Evolutionary conservation across 2,329 filamentous ascomycete genomes (phyloP), one percentile per base, ranked within the genome.

Genomic region (Aaosphaeria pasadenensis): DNA sequence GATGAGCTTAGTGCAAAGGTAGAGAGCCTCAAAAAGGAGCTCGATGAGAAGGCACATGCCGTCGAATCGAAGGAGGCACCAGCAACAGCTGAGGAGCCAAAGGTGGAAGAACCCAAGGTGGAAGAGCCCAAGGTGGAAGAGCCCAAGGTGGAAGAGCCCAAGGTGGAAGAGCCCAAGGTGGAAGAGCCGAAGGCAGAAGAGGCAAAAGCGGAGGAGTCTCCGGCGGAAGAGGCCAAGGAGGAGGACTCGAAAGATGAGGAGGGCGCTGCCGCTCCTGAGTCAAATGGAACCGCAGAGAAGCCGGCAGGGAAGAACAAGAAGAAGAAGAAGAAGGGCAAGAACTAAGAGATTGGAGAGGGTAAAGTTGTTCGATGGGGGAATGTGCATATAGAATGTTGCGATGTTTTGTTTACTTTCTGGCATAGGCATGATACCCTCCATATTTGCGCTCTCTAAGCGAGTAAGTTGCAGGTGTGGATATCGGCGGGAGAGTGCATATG

Each of bases 371-470:
- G 33, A 11, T 36, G 33, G 9, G 4, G 9, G 13, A 36, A 36
- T 36, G 17, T 36, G 33, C 33, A 4, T 36, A 13, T 41, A 11
- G 39, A 41, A n/a, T 41, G 6, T 44, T 38, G 43, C 32, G n/a
- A 11, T 35, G 9, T 32, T 44, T n/a, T 38, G 9, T n/a, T n/a
- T 9, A 41, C 11, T 42, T 36, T 5, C 11, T 32, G 39, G 9
- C 39, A 28, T 30, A 13, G 39, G 45, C 45, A 47, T 43, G 42
- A 47, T 47, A 47, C 39, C 45, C 45, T 40, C n/a, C 11, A 29
- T 30, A 36, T 24, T 24, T 24, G 17, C 17, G 17, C 17, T 24
- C 17, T 24, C 17, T 24, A 24, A 24, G 17, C 17, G 17, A 24
- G 17, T 24, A 24, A 3, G 17, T 24, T 24, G 17, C 17, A 24